A percentile compares a stretch with the other conserved stretches of the same genome.
phyloP scores from a whole-genome alignment of 441 rosid species.

The Daphne laureola region DNA sequence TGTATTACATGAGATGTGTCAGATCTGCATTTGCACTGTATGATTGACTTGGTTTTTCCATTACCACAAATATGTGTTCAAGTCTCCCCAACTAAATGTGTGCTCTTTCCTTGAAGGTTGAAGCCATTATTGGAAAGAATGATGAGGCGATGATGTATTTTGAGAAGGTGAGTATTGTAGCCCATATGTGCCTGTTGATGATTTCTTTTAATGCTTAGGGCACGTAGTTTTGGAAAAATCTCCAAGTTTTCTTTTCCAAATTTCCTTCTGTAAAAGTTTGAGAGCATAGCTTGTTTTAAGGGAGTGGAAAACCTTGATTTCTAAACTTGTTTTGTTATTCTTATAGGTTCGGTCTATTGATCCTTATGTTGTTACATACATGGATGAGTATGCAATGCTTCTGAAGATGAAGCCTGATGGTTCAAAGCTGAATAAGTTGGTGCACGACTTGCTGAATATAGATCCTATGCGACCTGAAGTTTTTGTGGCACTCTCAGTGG shows the following conservation, averaged over 20 bases:
- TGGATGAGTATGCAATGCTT: conserved; percentile 99
- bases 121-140: conserved; percentile 90
- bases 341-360: conserved; percentile 87
- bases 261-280: too few relatives aligned
- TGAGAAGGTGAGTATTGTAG: conserved; percentile 59
- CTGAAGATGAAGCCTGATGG: conserved; percentile 75
- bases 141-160: conserved; percentile 85
- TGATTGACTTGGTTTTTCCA: too few relatives aligned
- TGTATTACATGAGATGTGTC: too few relatives aligned
- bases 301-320: neutral
- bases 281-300: too few relatives aligned
- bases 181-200: conserved; percentile 8
- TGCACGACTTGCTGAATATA: conserved; percentile 80
- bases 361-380: conserved; percentile 74
- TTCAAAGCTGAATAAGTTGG: conserved; percentile 73
- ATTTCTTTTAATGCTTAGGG: conserved; percentile 1
- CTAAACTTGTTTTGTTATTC: conserved; percentile 11
- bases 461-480: conserved; percentile 88
- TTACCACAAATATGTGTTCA: neutral
- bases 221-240: neutral
- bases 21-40: too few relatives aligned
- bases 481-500: conserved; percentile 76
- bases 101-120: conserved; percentile 49
- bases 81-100: conserved; percentile 16
- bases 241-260: too few relatives aligned